Conservation (phyloP, 371 early-diverging fungal species). For the Mortierella sp. region DNA sequence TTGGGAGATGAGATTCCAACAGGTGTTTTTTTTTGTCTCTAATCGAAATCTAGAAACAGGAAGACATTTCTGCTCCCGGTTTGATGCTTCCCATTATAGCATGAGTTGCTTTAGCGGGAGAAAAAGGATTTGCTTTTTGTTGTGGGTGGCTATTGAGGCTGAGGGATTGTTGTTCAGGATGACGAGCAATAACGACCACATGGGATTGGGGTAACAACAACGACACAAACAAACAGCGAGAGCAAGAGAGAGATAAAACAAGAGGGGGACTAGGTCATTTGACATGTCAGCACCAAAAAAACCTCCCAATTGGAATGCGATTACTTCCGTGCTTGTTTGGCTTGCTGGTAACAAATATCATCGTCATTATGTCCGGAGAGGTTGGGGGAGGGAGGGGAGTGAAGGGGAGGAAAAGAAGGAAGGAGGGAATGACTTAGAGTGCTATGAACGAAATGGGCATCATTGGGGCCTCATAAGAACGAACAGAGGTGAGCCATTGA, state of each 20-base stretch:
- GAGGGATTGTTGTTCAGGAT: neutral
- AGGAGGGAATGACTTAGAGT: neutral
- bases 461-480: neutral
- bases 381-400: neutral
- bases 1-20: too few relatives aligned
- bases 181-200: conserved; percentile 10
- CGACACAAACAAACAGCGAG: neutral
- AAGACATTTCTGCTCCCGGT: neutral
- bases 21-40: too few relatives aligned
- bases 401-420: neutral
- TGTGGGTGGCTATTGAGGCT: neutral
- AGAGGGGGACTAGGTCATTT: conserved; percentile 13
- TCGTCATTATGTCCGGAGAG: neutral
- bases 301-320: neutral
- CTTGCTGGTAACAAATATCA: neutral
- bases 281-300: conserved; percentile 10
- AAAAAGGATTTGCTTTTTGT: neutral
- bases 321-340: neutral
- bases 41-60: too few relatives aligned
- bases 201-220: neutral
- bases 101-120: neutral
- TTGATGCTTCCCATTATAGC: neutral
- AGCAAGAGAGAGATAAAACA: neutral
- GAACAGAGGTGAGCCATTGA: neutral
- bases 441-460: neutral